Evolutionary conservation across 2,329 filamentous ascomycete species (phyloP).

Genomic region (Clonostachys solani): DNA sequence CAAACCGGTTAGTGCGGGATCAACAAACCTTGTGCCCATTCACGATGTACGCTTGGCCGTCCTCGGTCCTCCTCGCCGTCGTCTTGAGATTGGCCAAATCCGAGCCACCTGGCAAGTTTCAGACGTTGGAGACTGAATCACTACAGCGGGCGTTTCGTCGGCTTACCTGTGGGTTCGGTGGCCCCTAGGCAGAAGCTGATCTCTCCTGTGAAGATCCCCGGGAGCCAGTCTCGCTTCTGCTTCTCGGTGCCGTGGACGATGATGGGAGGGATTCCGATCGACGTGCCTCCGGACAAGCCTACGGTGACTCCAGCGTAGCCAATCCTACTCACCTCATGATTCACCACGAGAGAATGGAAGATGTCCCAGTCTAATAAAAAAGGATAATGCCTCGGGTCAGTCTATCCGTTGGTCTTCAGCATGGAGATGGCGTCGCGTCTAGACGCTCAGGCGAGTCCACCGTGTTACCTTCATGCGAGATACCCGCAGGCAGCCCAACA

Average conservation of each 20-base stretch:
- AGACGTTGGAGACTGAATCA: neutral
- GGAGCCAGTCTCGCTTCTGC: constrained; percentile 32
- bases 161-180: constrained; percentile 10
- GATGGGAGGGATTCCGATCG: constrained; percentile 61
- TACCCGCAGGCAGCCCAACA: constrained; percentile 22
- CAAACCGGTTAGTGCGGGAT: neutral
- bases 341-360: constrained; percentile 50
- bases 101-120: constrained; percentile 5
- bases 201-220: constrained; percentile 4
- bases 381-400: no score
- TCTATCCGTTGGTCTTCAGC: no score
- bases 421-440: no score
- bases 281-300: constrained; percentile 53
- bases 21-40: constrained; percentile 74
- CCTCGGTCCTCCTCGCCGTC: constrained; percentile 39
- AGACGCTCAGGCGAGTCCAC: no score
- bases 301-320: constrained; percentile 50
- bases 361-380: constrained; percentile 41
- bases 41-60: constrained; percentile 53
- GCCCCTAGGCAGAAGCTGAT: constrained; percentile 10
- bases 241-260: constrained; percentile 56
- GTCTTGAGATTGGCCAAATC: constrained; percentile 62
- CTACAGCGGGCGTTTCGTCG: neutral
- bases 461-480: neutral
- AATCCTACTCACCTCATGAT: constrained; percentile 50